phyloP scores from a whole-genome alignment of 2,329 filamentous ascomycete genomes.

The Coccinonectria pachysandricola region DNA sequence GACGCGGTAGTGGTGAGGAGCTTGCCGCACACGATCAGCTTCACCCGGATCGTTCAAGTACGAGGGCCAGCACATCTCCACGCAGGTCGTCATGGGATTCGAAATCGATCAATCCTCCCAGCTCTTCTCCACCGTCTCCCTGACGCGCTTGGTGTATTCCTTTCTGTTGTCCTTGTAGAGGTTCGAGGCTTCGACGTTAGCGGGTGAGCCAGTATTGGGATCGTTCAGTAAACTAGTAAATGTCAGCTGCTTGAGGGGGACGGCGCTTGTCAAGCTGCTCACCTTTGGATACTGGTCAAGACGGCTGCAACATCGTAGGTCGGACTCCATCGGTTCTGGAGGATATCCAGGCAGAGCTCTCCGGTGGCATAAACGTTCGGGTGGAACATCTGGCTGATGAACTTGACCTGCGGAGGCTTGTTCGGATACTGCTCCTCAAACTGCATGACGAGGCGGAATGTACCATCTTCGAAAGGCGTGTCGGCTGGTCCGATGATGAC shows the following conservation, averaged over 20 bases:
- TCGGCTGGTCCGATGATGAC: constrained; percentile 96
- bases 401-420: constrained; percentile 95
- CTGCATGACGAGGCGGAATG: constrained; percentile 95
- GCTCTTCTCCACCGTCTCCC: constrained; percentile 97
- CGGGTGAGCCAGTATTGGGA: constrained; percentile 94
- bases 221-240: constrained; percentile 76
- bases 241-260: too few relatives aligned
- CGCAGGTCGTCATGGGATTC: too few relatives aligned
- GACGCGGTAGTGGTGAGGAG: too few relatives aligned
- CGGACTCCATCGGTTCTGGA: constrained; percentile 97
- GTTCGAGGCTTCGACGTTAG: constrained; percentile 96
- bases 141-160: constrained; percentile 89
- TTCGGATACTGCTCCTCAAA: constrained; percentile 99
- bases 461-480: constrained; percentile 96
- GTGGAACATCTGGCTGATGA: constrained; percentile 98
- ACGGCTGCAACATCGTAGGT: constrained; percentile 98
- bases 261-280: too few relatives aligned
- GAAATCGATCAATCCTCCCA: constrained; percentile 96
- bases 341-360: constrained; percentile 89
- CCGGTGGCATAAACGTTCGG: constrained; percentile 97
- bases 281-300: constrained; percentile 96
- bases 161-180: constrained; percentile 96
- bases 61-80: too few relatives aligned
- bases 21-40: too few relatives aligned
- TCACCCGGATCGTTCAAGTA: too few relatives aligned